These are phyloP conservation scores for Hymenoscyphus salicellus DNA, from an alignment of 2,329 filamentous ascomycete species.

Conservation along the genomic window DNA sequence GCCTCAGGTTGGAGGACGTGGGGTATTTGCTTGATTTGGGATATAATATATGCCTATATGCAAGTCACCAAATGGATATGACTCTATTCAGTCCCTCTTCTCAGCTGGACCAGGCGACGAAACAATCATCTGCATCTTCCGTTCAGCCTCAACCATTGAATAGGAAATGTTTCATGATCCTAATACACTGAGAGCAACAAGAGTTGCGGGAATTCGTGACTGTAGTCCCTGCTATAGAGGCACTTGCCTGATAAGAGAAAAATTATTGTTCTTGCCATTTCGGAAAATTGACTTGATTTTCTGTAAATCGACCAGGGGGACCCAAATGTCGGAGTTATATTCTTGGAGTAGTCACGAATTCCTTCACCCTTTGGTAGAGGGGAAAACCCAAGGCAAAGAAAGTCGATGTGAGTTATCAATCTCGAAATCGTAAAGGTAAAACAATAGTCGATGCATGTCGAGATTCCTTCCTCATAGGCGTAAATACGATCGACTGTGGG, in stretches of 20 bases:
- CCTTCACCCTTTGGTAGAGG: no score
- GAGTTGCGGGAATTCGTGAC: neutral
- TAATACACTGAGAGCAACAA: neutral
- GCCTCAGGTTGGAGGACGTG: neutral
- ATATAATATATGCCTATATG: constrained; percentile 11
- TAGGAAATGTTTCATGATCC: neutral
- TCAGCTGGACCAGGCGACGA: constrained; percentile 25
- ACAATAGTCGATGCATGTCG: no score
- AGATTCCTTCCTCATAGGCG: constrained; percentile 2
- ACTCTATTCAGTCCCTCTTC: constrained; percentile 22
- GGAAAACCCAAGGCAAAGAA: no score
- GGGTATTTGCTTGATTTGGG: constrained; percentile 6
- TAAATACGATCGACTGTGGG: constrained; percentile 8
- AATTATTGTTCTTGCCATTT: no score
- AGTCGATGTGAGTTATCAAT: no score
- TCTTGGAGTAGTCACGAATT: no score
- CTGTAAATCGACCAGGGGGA: no score
- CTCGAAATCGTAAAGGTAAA: no score
- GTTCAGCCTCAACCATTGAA: constrained; percentile 7
- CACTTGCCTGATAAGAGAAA: no score
- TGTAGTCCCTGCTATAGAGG: no score
- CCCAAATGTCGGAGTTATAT: no score
- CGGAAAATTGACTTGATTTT: no score
- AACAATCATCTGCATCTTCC: constrained; percentile 10
- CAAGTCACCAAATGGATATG: constrained; percentile 17